Evolutionary conservation across 2,329 filamentous ascomycete species (phyloP), one percentile per base, ranked within the genome.

Genomic region (Ascochyta clinopodiicola): DNA sequence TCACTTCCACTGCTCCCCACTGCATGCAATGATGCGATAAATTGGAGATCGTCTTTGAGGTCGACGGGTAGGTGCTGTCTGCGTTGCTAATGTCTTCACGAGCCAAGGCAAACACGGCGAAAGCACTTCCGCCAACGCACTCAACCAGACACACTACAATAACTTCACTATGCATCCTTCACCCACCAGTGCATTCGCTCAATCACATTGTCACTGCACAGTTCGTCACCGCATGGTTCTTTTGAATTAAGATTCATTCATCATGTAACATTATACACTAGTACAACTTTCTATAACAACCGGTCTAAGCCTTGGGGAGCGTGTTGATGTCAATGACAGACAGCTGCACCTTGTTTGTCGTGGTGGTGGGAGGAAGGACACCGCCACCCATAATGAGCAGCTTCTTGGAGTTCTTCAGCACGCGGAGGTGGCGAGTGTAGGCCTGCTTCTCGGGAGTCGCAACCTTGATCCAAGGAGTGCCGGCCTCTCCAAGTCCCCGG

Each of bases 371-470:
- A 15, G 72, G 72, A 51, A 75, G 50, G 43, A 71, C 48, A 31
- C 78, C 79, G 34, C 69, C 79, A 17, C 78, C 78, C 61, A 77
- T 73, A 37, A 80, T 76, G 53, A 80, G 50, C 52, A 80, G 46
- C 59, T 75, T 71, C 4, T 60, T 70, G 21, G 66, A 62, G 49
- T 79, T 74, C 19, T 75, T 68, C 59, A 82, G 60, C 4, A 83
- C 76, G 51, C 78, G 69, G 58, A 84, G 61, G 58, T 76, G 75
- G 19, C 81, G 69, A 1, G 80, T 80, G 63, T 84, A 84, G 44
- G 73, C 74, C n/a, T 62, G 67, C 5, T 62, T 65, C 57, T 79
- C 77, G 0, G 72, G 72, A 1, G 78, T 80, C 0, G 63, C 57
- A 4, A 81, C 69, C 64, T 78, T 80, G 31, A 70, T 76, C 82